phyloP scores from a whole-genome alignment of 371 early-diverging fungal species.

The Mucor piriformis region DNA sequence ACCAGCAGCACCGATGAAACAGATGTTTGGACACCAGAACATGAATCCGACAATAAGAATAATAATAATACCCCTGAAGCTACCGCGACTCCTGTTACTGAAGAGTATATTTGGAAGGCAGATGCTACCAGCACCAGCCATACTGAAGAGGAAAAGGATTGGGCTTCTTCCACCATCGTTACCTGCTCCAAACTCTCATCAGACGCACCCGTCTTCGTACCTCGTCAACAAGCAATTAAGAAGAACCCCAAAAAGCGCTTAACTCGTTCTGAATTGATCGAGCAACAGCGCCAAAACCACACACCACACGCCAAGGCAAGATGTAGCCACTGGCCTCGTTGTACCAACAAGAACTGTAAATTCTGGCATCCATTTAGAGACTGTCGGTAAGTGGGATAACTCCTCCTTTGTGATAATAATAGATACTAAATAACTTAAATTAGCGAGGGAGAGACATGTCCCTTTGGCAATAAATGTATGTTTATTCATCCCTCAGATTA shows the following conservation, averaged over 20 bases:
- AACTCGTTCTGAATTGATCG: conserved; percentile 40
- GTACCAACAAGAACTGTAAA: conserved; percentile 65
- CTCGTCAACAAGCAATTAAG: conserved; percentile 7
- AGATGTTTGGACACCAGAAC: conserved; percentile 25
- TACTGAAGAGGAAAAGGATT: not conserved
- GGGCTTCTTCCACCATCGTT: not conserved
- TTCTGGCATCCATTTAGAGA: conserved; percentile 52
- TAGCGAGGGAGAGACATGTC: conserved; percentile 52
- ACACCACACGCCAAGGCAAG: conserved; percentile 48
- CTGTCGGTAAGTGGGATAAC: conserved; percentile 47
- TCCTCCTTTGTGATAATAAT: no score
- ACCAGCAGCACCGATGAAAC: conserved; percentile 21
- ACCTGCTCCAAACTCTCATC: not conserved
- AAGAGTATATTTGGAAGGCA: not conserved
- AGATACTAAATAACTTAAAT: not conserved
- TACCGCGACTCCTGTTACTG: not conserved
- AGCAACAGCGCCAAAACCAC: conserved; percentile 41
- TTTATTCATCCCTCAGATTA: conserved; percentile 55
- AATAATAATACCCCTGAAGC: not conserved
- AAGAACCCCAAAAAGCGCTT: conserved; percentile 29
- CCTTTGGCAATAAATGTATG: conserved; percentile 54
- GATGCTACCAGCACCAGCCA: not conserved
- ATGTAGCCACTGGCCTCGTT: conserved; percentile 60
- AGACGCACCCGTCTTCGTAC: conserved; percentile 26
- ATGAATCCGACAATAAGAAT: conserved; percentile 5